Percentiles rank a stretch among this genome's conserved stretches.
These are phyloP conservation scores for Hordeum pubiflorum DNA, from an alignment of 202 grass and related monocot species.

Conservation along the genomic window DNA sequence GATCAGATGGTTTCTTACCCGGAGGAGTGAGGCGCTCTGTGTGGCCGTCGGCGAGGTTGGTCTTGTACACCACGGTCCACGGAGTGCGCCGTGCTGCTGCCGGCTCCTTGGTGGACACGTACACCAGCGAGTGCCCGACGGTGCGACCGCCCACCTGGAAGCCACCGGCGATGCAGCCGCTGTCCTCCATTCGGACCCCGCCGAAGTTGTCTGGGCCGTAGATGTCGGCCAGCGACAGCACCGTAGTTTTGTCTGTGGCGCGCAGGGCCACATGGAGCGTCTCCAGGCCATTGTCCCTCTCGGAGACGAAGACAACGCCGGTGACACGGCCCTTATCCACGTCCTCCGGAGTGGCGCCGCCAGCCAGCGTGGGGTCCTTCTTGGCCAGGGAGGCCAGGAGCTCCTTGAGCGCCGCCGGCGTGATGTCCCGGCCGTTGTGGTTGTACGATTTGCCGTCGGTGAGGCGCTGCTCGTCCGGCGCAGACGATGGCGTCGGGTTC, in stretches of 20 bases:
- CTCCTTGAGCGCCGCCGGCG: constrained; percentile 17
- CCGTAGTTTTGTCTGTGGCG: background rate
- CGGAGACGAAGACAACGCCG: constrained; percentile 41
- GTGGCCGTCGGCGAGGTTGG: constrained; percentile 8
- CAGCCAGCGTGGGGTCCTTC: constrained; percentile 2
- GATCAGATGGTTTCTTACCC: too few species aligned
- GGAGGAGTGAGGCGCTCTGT: constrained; percentile 28
- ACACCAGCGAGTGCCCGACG: constrained; percentile 29
- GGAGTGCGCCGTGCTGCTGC: background rate
- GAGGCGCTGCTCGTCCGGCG: background rate
- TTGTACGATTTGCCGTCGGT: constrained; percentile 40
- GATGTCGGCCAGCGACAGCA: constrained; percentile 23
- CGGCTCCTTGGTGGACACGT: constrained; percentile 39
- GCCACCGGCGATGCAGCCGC: constrained; percentile 29
- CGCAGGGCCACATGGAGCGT: constrained; percentile 17
- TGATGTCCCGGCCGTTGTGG: constrained; percentile 33
- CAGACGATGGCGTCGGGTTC: background rate
- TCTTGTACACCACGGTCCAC: constrained; percentile 36
- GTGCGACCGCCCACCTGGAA: background rate
- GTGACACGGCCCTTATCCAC: constrained; percentile 6
- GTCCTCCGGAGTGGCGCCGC: constrained; percentile 23
- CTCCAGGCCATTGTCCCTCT: constrained; percentile 32
- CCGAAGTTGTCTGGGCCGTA: constrained; percentile 14
- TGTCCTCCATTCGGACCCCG: constrained; percentile 30
- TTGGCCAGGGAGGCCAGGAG: background rate